phyloP scores from a whole-genome alignment of 148 eudicot genomes.

The Linanthus parryae region DNA sequence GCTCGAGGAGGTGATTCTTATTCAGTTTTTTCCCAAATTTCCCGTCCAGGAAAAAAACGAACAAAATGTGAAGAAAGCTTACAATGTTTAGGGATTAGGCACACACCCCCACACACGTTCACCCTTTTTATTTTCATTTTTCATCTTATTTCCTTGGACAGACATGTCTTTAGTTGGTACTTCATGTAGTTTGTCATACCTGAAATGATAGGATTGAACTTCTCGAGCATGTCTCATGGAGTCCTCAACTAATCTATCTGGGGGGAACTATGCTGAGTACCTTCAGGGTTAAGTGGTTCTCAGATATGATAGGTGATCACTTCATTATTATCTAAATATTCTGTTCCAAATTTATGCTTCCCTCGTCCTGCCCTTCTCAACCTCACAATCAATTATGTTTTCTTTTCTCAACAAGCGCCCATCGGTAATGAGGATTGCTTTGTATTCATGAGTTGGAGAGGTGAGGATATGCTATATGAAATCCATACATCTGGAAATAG shows the following conservation, averaged over 20 bases:
- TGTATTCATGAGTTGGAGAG: slow-evolving; percentile 24
- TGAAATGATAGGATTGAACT: slow-evolving; percentile 14
- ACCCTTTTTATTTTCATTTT: neutral
- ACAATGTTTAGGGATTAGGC: too few species aligned
- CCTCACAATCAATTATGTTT: slow-evolving; percentile 19
- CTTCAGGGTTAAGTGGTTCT: slow-evolving; percentile 12
- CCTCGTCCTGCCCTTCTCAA: neutral
- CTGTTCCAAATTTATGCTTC: too few species aligned
- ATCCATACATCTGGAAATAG: slow-evolving; percentile 13
- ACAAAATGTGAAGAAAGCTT: too few species aligned
- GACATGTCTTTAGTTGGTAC: slow-evolving; percentile 5
- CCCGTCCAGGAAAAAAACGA: neutral
- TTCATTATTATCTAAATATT: slow-evolving; percentile 4
- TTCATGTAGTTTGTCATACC: slow-evolving; percentile 15
- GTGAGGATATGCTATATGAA: slow-evolving; percentile 26
- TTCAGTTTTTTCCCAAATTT: slow-evolving; percentile 10
- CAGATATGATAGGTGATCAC: slow-evolving; percentile 9
- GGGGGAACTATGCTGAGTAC: slow-evolving; percentile 1
- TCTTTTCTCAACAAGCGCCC: slow-evolving; percentile 29
- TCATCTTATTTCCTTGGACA: slow-evolving; percentile 1
- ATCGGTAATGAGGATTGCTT: slow-evolving; percentile 26
- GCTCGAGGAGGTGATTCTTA: slow-evolving; percentile 78
- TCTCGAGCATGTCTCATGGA: too few species aligned
- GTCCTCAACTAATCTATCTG: too few species aligned
- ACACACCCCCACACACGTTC: neutral